Percentiles rank a stretch among this genome's conserved stretches.
phyloP scores from a whole-genome alignment of 345 rosid genomes.

The Lumnitzera littorea region DNA sequence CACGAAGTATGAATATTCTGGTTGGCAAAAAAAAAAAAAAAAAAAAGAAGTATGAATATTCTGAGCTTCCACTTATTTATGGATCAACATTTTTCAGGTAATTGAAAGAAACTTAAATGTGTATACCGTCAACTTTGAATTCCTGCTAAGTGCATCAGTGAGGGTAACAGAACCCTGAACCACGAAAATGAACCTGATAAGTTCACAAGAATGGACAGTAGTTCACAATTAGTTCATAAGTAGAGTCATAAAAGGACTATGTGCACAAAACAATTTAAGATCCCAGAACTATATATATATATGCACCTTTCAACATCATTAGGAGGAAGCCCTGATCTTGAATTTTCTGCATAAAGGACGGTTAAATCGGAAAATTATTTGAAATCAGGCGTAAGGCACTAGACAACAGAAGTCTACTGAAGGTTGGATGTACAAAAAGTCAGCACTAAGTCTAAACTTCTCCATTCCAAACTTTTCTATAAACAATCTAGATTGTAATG shows the following conservation, averaged over 20 bases:
- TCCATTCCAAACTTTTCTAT: no score
- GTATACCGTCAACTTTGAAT: slow-evolving; percentile 45
- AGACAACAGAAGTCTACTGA: no score
- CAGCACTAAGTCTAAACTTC: no score
- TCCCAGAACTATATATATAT: background rate
- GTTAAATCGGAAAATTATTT: slow-evolving; percentile 5
- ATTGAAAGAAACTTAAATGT: background rate
- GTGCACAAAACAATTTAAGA: background rate
- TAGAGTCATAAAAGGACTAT: background rate
- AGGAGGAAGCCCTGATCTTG: slow-evolving; percentile 68
- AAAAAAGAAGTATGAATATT: no score
- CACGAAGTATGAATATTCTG: background rate
- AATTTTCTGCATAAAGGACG: slow-evolving; percentile 47
- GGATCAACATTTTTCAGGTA: no score
- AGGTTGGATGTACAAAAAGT: no score
- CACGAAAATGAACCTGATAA: slow-evolving; percentile 63
- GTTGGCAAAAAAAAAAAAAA: no score
- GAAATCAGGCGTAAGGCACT: background rate
- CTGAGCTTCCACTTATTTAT: no score
- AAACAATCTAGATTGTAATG: no score
- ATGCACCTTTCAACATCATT: slow-evolving; percentile 68
- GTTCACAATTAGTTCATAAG: background rate
- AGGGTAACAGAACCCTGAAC: slow-evolving; percentile 62
- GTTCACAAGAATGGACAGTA: background rate
- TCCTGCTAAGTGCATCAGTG: slow-evolving; percentile 32